phyloP scores from a whole-genome alignment of 2,329 filamentous ascomycete genomes.

The Cladobotryum mycophilum region DNA sequence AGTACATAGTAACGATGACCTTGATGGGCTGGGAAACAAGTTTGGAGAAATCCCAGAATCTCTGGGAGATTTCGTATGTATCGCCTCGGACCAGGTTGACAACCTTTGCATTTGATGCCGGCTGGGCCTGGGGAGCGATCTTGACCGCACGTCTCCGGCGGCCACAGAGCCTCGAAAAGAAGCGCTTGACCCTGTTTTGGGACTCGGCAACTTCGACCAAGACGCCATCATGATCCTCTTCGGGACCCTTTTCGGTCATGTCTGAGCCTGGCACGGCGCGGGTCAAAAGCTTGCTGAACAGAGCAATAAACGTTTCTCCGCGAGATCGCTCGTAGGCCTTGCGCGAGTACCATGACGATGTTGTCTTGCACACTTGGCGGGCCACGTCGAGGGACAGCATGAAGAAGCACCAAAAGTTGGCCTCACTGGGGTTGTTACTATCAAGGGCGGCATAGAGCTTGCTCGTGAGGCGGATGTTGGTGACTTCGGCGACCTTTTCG shows the following conservation, averaged over 20 bases:
- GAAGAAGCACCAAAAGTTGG: conserved; percentile 31
- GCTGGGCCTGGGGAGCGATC: conserved; percentile 16
- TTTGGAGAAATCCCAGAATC: conserved; percentile 82
- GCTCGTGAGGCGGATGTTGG: conserved; percentile 33
- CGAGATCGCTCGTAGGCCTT: conserved; percentile 77
- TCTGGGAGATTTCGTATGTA: conserved; percentile 73
- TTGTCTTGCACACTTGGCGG: conserved; percentile 30
- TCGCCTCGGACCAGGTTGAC: conserved; percentile 80
- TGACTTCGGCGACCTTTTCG: conserved; percentile 31
- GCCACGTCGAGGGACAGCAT: conserved; percentile 28
- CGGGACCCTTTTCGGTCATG: conserved; percentile 28
- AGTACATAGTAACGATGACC: conserved; percentile 58
- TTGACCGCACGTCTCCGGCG: conserved; percentile 13
- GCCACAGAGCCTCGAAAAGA: conserved; percentile 17
- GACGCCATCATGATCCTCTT: conserved; percentile 8
- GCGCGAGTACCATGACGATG: conserved; percentile 69
- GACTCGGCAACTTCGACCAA: background rate
- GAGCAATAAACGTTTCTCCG: conserved; percentile 53
- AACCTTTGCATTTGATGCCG: conserved; percentile 84
- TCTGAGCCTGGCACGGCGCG: conserved; percentile 34
- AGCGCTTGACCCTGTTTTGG: conserved; percentile 5
- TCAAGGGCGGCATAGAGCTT: conserved; percentile 31
- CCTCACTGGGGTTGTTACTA: conserved; percentile 21
- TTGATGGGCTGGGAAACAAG: conserved; percentile 71
- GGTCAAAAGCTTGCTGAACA: conserved; percentile 33